Evolutionary conservation across 2,329 filamentous ascomycete genomes (phyloP).

Genomic region (Fusarium secorum): DNA sequence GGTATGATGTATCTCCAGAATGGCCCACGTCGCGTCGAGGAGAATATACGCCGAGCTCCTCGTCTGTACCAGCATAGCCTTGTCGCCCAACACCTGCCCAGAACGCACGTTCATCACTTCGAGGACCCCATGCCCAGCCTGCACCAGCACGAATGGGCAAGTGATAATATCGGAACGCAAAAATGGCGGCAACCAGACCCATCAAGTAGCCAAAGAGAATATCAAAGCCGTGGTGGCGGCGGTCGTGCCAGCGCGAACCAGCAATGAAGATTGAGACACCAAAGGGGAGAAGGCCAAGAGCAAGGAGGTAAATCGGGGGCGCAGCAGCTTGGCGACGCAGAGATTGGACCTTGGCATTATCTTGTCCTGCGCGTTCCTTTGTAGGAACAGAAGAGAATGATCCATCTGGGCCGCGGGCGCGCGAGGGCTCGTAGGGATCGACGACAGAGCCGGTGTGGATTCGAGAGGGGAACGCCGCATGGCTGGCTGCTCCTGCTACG

Average conservation of each 20-base stretch:
- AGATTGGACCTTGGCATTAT: slow-evolving; percentile 48
- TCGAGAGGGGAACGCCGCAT: slow-evolving; percentile 80
- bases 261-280: slow-evolving; percentile 81
- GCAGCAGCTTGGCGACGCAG: slow-evolving; percentile 77
- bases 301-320: slow-evolving; percentile 80
- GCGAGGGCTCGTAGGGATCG: slow-evolving; percentile 46
- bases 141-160: slow-evolving; percentile 76
- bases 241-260: slow-evolving; percentile 87
- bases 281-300: slow-evolving; percentile 74
- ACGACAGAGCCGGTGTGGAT: slow-evolving; percentile 51
- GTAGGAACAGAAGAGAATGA: slow-evolving; percentile 33
- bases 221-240: slow-evolving; percentile 91
- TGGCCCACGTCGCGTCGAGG: slow-evolving; percentile 34
- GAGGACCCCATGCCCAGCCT: slow-evolving; percentile 89
- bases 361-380: slow-evolving; percentile 38
- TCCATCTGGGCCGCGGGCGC: slow-evolving; percentile 28
- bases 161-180: slow-evolving; percentile 87
- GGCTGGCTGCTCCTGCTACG: slow-evolving; percentile 59
- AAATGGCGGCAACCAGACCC: slow-evolving; percentile 73
- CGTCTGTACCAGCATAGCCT: slow-evolving; percentile 60
- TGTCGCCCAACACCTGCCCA: slow-evolving; percentile 75
- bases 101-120: slow-evolving; percentile 76
- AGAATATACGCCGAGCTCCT: slow-evolving; percentile 29
- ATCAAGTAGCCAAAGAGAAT: slow-evolving; percentile 86
- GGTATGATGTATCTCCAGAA: slow-evolving; percentile 42